Conservation (phyloP, 1,139 yeast species). For the Candida dubliniensis region DNA sequence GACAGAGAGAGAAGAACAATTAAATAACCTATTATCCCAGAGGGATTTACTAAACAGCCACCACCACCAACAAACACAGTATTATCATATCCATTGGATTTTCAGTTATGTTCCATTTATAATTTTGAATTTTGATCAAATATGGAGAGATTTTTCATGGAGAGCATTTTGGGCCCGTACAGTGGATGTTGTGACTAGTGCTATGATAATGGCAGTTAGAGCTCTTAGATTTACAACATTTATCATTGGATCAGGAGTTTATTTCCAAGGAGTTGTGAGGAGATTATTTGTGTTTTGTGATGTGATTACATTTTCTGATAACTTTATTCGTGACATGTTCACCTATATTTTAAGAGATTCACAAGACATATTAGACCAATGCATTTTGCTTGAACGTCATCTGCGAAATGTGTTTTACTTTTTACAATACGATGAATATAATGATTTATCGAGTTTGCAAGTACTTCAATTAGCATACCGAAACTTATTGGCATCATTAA, state of each 20-base stretch:
- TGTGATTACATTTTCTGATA: conserved; percentile 31
- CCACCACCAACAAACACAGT: conserved; percentile 1
- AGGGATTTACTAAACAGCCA: not conserved
- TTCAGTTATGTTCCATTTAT: conserved; percentile 29
- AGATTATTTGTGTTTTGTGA: conserved; percentile 28
- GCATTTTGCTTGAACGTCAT: conserved; percentile 14
- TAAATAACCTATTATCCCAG: not conserved
- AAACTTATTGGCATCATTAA: conserved; percentile 9
- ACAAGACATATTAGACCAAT: conserved; percentile 11
- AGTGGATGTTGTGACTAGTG: conserved; percentile 2
- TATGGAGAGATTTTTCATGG: conserved; percentile 24
- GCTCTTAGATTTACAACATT: conserved; percentile 21
- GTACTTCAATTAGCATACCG: conserved; percentile 4
- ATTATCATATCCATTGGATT: conserved; percentile 17
- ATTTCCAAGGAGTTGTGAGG: conserved; percentile 18
- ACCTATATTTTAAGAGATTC: conserved; percentile 28
- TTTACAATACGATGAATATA: conserved; percentile 11
- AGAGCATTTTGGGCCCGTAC: conserved; percentile 6
- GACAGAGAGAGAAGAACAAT: conserved; percentile 10
- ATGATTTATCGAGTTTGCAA: conserved; percentile 10
- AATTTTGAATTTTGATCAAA: conserved; percentile 23
- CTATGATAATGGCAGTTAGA: conserved; percentile 13
- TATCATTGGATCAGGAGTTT: conserved; percentile 20
- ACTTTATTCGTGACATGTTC: conserved; percentile 28
- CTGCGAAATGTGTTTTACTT: conserved; percentile 17